phyloP scores from a whole-genome alignment of 169 alveolate species.

The Perkinsus marinus region DNA sequence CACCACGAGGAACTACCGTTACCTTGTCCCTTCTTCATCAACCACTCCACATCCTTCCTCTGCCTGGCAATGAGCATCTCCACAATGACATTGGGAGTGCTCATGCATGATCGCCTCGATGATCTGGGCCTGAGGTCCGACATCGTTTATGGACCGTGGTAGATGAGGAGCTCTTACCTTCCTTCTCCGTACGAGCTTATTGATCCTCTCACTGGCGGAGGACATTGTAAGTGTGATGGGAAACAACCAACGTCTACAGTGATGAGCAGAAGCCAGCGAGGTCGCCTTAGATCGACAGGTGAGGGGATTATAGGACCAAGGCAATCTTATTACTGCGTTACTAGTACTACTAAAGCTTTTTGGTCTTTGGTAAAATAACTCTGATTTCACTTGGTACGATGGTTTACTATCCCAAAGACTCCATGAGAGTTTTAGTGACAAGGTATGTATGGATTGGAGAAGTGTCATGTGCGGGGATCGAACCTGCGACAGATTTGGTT shows the following conservation, averaged over 20 bases:
- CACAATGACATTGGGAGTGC: neutral
- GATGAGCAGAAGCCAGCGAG: neutral
- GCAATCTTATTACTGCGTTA: too few relatives aligned
- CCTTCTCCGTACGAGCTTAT: neutral
- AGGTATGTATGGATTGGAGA: too few relatives aligned
- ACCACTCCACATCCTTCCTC: neutral
- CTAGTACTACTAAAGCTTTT: too few relatives aligned
- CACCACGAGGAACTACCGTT: neutral
- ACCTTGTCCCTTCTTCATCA: neutral
- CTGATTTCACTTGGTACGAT: too few relatives aligned
- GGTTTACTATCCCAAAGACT: too few relatives aligned
- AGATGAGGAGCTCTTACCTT: neutral
- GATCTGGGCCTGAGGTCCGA: neutral
- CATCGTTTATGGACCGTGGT: neutral
- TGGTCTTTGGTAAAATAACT: too few relatives aligned
- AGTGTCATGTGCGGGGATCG: too few relatives aligned
- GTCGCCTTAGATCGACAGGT: too few relatives aligned
- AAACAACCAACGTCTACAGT: neutral
- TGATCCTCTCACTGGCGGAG: neutral
- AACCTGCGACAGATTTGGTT: too few relatives aligned
- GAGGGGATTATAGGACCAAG: too few relatives aligned
- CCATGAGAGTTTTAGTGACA: too few relatives aligned
- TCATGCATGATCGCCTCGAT: neutral
- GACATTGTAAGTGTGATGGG: neutral
- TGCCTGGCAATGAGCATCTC: neutral